Conservation (phyloP, 371 early-diverging fungal species). For the Mortierella polycephala region DNA sequence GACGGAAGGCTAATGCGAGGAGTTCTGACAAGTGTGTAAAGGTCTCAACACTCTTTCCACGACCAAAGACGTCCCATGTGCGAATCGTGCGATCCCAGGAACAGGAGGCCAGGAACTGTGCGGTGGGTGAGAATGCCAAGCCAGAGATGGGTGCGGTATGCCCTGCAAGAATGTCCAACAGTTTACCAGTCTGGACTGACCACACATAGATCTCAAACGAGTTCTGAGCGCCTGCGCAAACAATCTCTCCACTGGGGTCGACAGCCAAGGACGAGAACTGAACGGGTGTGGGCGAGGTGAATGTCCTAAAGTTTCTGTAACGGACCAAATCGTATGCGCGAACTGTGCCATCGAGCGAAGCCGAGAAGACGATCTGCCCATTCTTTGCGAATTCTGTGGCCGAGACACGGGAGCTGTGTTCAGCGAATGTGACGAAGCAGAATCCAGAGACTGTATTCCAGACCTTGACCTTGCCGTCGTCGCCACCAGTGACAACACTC, state of each 20-base stretch:
- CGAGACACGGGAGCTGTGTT: slow-evolving; percentile 87
- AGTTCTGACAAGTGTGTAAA: slow-evolving; percentile 89
- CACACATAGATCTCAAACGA: slow-evolving; percentile 97
- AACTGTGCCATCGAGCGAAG: slow-evolving; percentile 97
- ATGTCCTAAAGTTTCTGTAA: slow-evolving; percentile 97
- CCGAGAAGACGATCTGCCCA: slow-evolving; percentile 93
- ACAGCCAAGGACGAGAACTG: slow-evolving; percentile 95
- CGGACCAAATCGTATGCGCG: slow-evolving; percentile 96
- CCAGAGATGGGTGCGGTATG: slow-evolving; percentile 93
- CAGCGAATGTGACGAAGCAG: slow-evolving; percentile 97
- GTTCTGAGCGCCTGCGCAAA: slow-evolving; percentile 96
- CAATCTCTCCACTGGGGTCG: slow-evolving; percentile 96
- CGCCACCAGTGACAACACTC: slow-evolving; percentile 94
- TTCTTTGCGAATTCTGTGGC: slow-evolving; percentile 92
- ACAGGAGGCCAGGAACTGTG: slow-evolving; percentile 80
- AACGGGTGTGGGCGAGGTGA: slow-evolving; percentile 95
- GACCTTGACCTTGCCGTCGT: slow-evolving; percentile 96
- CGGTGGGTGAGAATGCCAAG: slow-evolving; percentile 87
- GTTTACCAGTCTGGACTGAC: slow-evolving; percentile 97
- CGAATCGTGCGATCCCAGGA: slow-evolving; percentile 97
- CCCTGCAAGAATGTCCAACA: slow-evolving; percentile 93
- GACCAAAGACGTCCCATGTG: slow-evolving; percentile 95
- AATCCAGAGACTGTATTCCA: slow-evolving; percentile 97
- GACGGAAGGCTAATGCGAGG: slow-evolving; percentile 88
- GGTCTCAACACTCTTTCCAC: slow-evolving; percentile 82